Evolutionary conservation across 495 filamentous ascomycete species (phyloP).

Genomic region (Podospora pseudocomata): DNA sequence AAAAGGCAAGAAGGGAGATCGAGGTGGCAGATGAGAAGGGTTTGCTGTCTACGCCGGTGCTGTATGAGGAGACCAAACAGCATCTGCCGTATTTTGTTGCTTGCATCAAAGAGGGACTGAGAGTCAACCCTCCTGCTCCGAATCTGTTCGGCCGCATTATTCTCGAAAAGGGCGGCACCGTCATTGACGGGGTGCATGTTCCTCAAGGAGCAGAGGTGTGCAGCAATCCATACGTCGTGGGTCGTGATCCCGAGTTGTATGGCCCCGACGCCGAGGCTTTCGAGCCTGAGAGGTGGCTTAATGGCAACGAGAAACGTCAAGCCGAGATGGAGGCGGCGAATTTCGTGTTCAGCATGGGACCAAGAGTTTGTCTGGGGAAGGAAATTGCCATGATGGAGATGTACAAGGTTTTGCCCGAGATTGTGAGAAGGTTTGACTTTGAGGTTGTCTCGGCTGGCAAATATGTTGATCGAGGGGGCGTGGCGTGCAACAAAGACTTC

Average conservation of each 20-base stretch:
- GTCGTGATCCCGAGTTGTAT: conserved; percentile 42
- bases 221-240: conserved; percentile 27
- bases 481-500: conserved; percentile 1
- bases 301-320: conserved; percentile 14
- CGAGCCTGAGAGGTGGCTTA: conserved; percentile 45
- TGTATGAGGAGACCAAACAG: conserved; percentile 19
- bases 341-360: conserved; percentile 55
- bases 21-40: conserved; percentile 10
- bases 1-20: background rate
- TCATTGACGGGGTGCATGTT: conserved; percentile 47
- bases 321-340: conserved; percentile 19
- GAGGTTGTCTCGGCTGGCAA: conserved; percentile 13
- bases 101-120: conserved; percentile 54
- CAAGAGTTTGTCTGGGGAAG: conserved; percentile 59
- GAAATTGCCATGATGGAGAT: conserved; percentile 60
- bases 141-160: conserved; percentile 52
- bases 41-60: conserved; percentile 4
- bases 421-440: conserved; percentile 54
- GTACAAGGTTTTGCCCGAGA: conserved; percentile 58
- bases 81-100: conserved; percentile 53
- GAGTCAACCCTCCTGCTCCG: conserved; percentile 50
- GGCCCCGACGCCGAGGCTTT: conserved; percentile 46
- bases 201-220: conserved; percentile 42
- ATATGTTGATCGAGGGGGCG: conserved; percentile 14
- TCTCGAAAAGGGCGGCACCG: conserved; percentile 43